These are phyloP conservation scores for Neurospora sp. DNA, from an alignment of 495 filamentous ascomycete species.

Conservation along the genomic window DNA sequence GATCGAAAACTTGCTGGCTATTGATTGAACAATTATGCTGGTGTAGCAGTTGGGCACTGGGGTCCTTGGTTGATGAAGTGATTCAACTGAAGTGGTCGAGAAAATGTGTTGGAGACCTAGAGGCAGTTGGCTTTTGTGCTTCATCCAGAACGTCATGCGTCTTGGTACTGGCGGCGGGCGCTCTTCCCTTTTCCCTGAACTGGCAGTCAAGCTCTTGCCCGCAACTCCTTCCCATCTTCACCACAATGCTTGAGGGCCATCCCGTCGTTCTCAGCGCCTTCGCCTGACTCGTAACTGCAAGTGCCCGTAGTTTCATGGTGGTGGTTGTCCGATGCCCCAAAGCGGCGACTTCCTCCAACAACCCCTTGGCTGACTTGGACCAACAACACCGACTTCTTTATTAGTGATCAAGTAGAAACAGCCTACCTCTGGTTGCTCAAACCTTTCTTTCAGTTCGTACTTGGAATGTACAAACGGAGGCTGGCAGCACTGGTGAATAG, in stretches of 20 bases:
- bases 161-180: neutral
- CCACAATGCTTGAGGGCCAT: neutral
- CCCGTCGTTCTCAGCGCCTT: neutral
- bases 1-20: slow-evolving; percentile 14
- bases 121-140: neutral
- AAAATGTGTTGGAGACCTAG: neutral
- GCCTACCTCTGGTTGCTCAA: neutral
- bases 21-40: slow-evolving; percentile 22
- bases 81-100: neutral
- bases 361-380: neutral
- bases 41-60: slow-evolving; percentile 13
- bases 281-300: neutral
- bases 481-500: neutral
- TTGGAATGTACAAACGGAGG: neutral
- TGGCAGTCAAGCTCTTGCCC: neutral
- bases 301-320: neutral
- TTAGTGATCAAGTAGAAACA: neutral
- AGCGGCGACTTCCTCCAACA: neutral
- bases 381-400: neutral
- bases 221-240: neutral
- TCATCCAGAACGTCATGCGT: neutral
- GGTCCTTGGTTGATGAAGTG: neutral
- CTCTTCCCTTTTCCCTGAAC: neutral
- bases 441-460: neutral
- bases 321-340: neutral